Base-by-base conservation (phyloP, 2,329 filamentous ascomycete genomes). In the Clarireedia paspali region DNA sequence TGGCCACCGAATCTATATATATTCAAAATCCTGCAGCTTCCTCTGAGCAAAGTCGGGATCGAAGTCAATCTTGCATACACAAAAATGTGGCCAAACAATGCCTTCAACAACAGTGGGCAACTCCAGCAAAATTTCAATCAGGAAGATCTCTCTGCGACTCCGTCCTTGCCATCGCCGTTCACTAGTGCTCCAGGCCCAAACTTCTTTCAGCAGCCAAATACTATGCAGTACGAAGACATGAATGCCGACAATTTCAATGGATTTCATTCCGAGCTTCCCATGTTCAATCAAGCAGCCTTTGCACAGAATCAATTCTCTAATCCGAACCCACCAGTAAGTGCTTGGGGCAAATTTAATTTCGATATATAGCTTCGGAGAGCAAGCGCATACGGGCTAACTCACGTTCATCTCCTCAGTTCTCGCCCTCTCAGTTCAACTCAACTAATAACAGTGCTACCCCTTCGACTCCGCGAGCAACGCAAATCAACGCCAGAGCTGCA, bases 71-170 rank as follows among this genome's bases (percentile, higher is more conserved):
- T 48, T 2, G 15, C 27, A 26, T 38, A 44, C 34, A 17, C 45
- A 44, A 51, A 45, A 10, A 67, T 67, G 66, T 67, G 66, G 66
- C 57, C 55, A 34, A 68, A 64, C 45, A 63, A 64, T 57, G 59
- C 57, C 12, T 67, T 63, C 59, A 60, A 60, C 30, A 60, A 50
- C 53, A 64, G 68, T 59, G 59, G 60, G 23, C 50, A 53, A 26
- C 62, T 61, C 47, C 60, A 54, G 30, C 59, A 57, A 36, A 60
- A 58, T 49, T 62, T 67, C 61, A 64, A 61, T 59, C 57, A 63
- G 64, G 61, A 68, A 51, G 59, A 59, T 44, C 20, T 45, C 42
- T 45, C 53, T 50, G 47, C 27, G 14, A 26, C 30, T 39, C 26
- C 40, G 46, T 39, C 47, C 36, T 26, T 46, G 9, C 30, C 55